Percentiles rank a stretch among this genome's conserved stretches.
Conservation (phyloP, 2,329 filamentous ascomycete species). For the Ambrosiella beaveri region DNA sequence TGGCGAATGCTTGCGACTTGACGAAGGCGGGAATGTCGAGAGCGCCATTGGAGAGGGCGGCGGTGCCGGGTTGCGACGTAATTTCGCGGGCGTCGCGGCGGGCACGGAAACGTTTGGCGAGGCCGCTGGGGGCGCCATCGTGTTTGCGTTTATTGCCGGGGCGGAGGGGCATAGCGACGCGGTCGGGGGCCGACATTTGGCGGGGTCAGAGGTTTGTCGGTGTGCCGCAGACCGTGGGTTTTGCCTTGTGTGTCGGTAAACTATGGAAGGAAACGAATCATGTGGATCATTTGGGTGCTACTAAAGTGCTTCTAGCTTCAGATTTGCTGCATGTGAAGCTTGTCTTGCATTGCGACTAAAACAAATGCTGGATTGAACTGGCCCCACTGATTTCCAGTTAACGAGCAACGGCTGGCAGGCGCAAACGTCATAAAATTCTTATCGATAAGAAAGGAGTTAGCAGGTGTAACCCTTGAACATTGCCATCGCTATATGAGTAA, state of each 20-base stretch:
- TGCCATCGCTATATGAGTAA: too few species aligned
- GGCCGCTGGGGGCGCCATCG: constrained; percentile 1
- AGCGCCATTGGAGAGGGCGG: constrained; percentile 50
- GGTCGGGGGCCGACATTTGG: neutral
- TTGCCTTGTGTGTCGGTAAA: neutral
- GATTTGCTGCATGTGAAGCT: neutral
- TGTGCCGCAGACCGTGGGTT: neutral
- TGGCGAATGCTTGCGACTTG: constrained; percentile 73
- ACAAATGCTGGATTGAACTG: neutral
- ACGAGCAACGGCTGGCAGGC: neutral
- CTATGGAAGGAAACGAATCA: neutral
- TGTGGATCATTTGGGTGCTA: too few species aligned
- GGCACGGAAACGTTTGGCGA: constrained; percentile 27
- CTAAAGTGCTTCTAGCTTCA: neutral
- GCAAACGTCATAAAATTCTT: neutral
- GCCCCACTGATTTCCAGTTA: constrained; percentile 2
- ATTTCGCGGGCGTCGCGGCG: constrained; percentile 31
- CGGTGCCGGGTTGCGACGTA: constrained; percentile 31
- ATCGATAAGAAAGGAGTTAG: neutral
- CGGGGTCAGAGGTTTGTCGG: neutral
- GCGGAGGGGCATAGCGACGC: constrained; percentile 10
- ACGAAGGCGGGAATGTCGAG: constrained; percentile 75
- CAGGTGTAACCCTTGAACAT: neutral
- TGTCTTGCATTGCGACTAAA: neutral
- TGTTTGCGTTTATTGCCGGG: constrained; percentile 8